Evolutionary conservation across 257 asterid species (phyloP).

Genomic region (Ocimum tenuiflorum): DNA sequence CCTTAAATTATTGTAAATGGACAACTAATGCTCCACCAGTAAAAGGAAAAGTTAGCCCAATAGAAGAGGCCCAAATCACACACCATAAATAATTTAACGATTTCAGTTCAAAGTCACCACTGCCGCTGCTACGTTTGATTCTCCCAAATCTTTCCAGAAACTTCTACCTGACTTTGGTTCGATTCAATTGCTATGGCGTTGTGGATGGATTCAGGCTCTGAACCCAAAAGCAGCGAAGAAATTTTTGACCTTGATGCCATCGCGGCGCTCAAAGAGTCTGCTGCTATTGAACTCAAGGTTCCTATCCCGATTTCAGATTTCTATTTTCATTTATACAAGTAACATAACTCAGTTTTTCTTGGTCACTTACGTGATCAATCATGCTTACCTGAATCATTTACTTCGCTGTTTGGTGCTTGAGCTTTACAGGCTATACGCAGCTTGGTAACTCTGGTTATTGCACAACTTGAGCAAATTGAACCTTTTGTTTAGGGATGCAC

Average conservation of each 20-base stretch:
- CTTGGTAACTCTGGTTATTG: not conserved
- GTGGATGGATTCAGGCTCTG: constrained; percentile 73
- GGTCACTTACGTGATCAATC: not conserved
- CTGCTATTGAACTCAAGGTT: constrained; percentile 87
- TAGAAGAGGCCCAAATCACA: not conserved
- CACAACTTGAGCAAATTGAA: not conserved
- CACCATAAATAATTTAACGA: not conserved
- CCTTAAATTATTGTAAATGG: too few relatives aligned
- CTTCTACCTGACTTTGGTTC: constrained; percentile 5
- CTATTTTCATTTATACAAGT: not conserved
- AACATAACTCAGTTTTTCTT: not conserved
- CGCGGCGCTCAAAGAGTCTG: constrained; percentile 62
- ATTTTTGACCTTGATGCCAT: constrained; percentile 64
- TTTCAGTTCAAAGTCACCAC: not conserved
- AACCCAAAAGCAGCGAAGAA: constrained; percentile 49
- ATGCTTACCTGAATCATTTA: not conserved
- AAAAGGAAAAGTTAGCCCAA: not conserved
- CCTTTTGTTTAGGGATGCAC: not conserved
- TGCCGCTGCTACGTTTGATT: not conserved
- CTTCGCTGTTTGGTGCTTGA: not conserved
- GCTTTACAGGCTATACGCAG: not conserved
- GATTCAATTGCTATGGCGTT: constrained; percentile 36
- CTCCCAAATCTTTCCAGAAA: not conserved
- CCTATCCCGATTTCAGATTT: not conserved
- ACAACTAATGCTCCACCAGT: too few relatives aligned